Base-by-base conservation (phyloP, 768 basidiomycete genomes). In the Rhodotorula paludigena region DNA sequence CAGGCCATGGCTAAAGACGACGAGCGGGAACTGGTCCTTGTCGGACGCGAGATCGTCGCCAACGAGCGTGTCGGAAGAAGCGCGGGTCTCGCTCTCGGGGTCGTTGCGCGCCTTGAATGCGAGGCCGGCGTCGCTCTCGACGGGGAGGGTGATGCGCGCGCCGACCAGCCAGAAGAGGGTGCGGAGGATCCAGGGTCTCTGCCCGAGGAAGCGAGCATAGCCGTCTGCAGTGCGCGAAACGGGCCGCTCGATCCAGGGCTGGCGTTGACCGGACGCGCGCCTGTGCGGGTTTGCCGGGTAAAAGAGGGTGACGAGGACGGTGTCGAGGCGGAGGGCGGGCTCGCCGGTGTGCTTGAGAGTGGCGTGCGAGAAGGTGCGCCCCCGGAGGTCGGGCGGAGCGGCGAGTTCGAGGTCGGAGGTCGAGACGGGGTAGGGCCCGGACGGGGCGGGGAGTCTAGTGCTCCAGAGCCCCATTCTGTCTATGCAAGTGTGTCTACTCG, bases 1-100 rank as follows among this genome's bases (percentile, higher is more conserved):
- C 30, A 92, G 83, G 28, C 90, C 90, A 79, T 92, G 90, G 16
- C 87, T 89, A 78, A 91, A 92, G 47, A 92, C 82, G 38, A 90
- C 84, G 38, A 92, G 82, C 0, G 89, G 88, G 35, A 53, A 57
- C 20, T 35, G 8, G 28, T 53, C 49, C 14, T 32, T 33, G 6
- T 25, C 36, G 2, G 28, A 15, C 7, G 44, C 39, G 10, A 41
- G 42, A 35, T n/a, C 18, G 21, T 35, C 51, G 9, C 38, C 64
- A 9, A 39, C 51, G 33, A 59, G 35, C 38, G 55, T 57, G 28
- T 41, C 36, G 10, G 8, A 4, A 9, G 58, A 60, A 28, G 15
- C 32, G 6, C 20, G 2, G 8, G 47, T n/a, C n/a, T n/a, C n/a
- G n/a, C n/a, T n/a, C n/a, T n/a, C 14, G n/a, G 42, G 5, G 18